phyloP scores from a whole-genome alignment of 495 filamentous ascomycete genomes.

The Extremus antarcticus region DNA sequence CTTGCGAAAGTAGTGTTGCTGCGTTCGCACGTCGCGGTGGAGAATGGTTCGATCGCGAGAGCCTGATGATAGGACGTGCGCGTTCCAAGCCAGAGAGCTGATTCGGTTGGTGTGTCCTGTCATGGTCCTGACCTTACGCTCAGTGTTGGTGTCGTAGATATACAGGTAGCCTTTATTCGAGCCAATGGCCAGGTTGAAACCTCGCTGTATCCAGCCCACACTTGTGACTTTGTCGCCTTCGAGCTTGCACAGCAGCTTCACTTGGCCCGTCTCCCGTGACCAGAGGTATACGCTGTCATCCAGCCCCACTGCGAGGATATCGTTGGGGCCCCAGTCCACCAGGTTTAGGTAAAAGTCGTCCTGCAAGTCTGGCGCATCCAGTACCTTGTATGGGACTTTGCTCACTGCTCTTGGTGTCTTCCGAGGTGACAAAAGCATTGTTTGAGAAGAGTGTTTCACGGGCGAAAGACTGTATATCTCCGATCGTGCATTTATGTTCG shows the following conservation, averaged over 20 bases:
- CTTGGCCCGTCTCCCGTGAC: slow-evolving; percentile 76
- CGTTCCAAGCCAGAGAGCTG: slow-evolving; percentile 90
- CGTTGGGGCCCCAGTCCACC: slow-evolving; percentile 95
- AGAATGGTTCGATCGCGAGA: slow-evolving; percentile 88
- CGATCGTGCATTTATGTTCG: slow-evolving; percentile 74
- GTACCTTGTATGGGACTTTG: slow-evolving; percentile 94
- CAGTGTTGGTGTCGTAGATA: slow-evolving; percentile 90
- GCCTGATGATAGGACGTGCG: slow-evolving; percentile 91
- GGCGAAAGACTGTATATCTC: slow-evolving; percentile 92
- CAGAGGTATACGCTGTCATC: slow-evolving; percentile 97
- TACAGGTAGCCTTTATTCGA: slow-evolving; percentile 88
- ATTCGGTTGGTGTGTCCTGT: slow-evolving; percentile 87
- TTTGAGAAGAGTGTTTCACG: slow-evolving; percentile 78
- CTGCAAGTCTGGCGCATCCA: slow-evolving; percentile 89
- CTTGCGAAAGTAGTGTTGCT: slow-evolving; percentile 76
- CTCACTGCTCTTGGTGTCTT: slow-evolving; percentile 80
- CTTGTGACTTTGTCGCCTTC: slow-evolving; percentile 90
- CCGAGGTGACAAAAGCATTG: slow-evolving; percentile 78
- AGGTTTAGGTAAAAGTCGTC: slow-evolving; percentile 97
- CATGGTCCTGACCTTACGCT: slow-evolving; percentile 83
- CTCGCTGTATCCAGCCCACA: slow-evolving; percentile 93
- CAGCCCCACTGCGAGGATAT: slow-evolving; percentile 83
- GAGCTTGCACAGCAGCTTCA: slow-evolving; percentile 86
- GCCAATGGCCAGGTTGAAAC: slow-evolving; percentile 88
- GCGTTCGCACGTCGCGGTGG: slow-evolving; percentile 89